phyloP scores from a whole-genome alignment of 139 green algal genomes.

The Coelastrella sp. region DNA sequence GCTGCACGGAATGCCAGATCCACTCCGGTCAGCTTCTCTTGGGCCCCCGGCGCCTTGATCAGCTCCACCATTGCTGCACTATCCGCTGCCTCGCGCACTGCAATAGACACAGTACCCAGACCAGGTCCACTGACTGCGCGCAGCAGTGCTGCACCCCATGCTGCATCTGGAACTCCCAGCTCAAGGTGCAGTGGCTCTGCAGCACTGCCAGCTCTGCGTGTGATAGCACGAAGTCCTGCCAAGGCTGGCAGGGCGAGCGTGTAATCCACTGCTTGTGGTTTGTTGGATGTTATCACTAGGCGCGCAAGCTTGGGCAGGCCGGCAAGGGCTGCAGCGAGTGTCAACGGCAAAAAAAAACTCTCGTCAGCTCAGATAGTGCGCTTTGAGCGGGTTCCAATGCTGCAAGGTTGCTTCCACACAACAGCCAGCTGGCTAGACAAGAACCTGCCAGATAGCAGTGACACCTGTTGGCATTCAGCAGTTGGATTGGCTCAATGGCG shows the following conservation, averaged over 20 bases:
- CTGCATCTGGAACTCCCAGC: slow-evolving; percentile 48
- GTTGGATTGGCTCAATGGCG: no score
- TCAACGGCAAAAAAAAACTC: not conserved
- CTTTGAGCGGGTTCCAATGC: no score
- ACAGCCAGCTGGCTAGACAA: no score
- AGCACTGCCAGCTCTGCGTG: not conserved
- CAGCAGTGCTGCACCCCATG: slow-evolving; percentile 33
- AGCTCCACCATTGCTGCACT: slow-evolving; percentile 1
- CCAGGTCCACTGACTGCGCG: not conserved
- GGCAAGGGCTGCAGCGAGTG: slow-evolving; percentile 1
- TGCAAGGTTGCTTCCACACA: no score
- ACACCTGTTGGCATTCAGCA: no score
- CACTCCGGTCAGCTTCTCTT: slow-evolving; percentile 24
- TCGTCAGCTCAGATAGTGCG: no score
- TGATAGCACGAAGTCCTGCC: slow-evolving; percentile 22
- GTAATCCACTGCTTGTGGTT: slow-evolving; percentile 33
- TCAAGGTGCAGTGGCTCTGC: slow-evolving; percentile 19
- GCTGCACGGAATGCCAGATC: slow-evolving; percentile 45
- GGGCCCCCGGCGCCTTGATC: not conserved
- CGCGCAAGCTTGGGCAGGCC: not conserved
- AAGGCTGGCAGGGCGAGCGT: slow-evolving; percentile 27
- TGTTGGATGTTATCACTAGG: slow-evolving; percentile 28
- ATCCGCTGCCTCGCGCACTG: slow-evolving; percentile 37
- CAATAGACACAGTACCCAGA: not conserved
- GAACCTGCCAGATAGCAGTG: no score